Conservation (phyloP, 257 asterid genomes). For the Buddleja alternifolia region DNA sequence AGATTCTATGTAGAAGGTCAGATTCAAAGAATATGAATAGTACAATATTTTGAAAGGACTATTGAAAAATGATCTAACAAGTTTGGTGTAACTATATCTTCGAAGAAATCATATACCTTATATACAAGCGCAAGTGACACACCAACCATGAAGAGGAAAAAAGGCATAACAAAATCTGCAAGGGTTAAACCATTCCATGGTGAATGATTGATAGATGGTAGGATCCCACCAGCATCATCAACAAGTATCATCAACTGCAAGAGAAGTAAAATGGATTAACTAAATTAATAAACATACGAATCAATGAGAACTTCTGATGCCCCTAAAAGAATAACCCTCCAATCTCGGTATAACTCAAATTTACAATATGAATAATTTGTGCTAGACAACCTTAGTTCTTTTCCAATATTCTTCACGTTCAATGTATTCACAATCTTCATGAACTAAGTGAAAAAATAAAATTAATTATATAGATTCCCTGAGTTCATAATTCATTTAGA, state of each 20-base stretch:
- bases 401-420: background rate
- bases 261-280: conserved; percentile 8
- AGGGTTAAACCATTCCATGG: conserved; percentile 79
- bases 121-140: conserved; percentile 69
- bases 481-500: background rate
- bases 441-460: background rate
- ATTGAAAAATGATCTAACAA: too few species aligned
- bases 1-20: background rate
- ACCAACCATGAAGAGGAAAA: conserved; percentile 81
- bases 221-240: conserved; percentile 65
- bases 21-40: background rate
- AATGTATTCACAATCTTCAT: conserved; percentile 1
- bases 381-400: background rate
- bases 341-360: background rate
- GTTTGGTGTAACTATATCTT: background rate
- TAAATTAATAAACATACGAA: conserved; percentile 6
- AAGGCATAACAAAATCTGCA: conserved; percentile 80
- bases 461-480: background rate
- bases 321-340: background rate
- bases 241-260: conserved; percentile 73
- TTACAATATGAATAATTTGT: background rate
- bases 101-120: conserved; percentile 45
- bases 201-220: conserved; percentile 72
- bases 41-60: too few species aligned
- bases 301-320: background rate